phyloP scores from a whole-genome alignment of 2,329 filamentous ascomycete genomes.

The Trichophyton benhamiae region DNA sequence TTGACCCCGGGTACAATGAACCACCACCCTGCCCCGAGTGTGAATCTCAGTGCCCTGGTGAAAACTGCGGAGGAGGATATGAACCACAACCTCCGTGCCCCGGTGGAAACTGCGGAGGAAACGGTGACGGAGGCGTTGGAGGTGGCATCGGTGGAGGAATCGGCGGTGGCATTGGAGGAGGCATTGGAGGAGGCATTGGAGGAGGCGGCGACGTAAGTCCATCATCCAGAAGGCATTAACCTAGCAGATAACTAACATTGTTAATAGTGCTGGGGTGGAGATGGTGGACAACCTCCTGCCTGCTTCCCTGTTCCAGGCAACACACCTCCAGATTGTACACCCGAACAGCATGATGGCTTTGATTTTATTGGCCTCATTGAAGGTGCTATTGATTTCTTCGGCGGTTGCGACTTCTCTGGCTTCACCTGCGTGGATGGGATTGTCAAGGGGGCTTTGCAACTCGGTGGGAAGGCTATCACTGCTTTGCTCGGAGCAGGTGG shows the following conservation, averaged over 20 bases:
- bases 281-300: conserved; percentile 24
- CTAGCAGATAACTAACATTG: background rate
- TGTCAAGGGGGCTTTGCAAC: no score
- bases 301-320: conserved; percentile 57
- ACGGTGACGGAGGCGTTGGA: background rate
- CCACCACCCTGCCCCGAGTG: no score
- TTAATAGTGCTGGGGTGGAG: conserved; percentile 33
- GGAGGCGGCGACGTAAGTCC: conserved; percentile 17
- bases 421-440: conserved; percentile 46
- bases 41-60: no score
- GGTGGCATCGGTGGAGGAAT: conserved; percentile 20
- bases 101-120: background rate
- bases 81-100: no score
- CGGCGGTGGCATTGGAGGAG: conserved; percentile 12
- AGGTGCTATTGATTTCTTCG: conserved; percentile 54
- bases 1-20: no score
- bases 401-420: conserved; percentile 61
- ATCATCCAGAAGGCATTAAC: background rate
- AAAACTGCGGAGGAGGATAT: background rate
- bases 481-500: conserved; percentile 36
- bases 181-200: background rate
- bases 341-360: conserved; percentile 58
- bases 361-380: conserved; percentile 53
- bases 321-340: conserved; percentile 63
- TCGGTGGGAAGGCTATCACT: conserved; percentile 46